These are phyloP conservation scores for Candida anutae DNA, from an alignment of 1,139 yeast genomes.

Conservation along the genomic window DNA sequence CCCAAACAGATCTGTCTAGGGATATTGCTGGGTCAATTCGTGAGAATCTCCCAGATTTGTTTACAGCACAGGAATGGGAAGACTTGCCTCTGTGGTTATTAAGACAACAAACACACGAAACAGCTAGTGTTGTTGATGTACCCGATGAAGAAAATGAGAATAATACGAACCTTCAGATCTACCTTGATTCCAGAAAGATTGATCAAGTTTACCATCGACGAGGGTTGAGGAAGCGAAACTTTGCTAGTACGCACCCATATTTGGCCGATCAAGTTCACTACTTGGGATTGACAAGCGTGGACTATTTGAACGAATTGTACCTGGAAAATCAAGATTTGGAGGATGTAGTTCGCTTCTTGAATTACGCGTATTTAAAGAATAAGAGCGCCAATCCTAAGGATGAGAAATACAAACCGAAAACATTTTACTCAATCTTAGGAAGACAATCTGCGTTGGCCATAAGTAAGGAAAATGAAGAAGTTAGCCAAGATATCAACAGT, in stretches of 20 bases:
- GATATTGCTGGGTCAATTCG: too few species aligned
- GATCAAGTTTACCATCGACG: constrained; percentile 14
- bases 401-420: constrained; percentile 31
- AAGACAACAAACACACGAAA: too few species aligned
- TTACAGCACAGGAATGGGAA: constrained; percentile 5
- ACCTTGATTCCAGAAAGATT: constrained; percentile 10
- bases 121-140: neutral
- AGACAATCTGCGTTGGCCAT: constrained; percentile 11
- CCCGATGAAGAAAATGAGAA: constrained; percentile 5
- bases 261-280: constrained; percentile 42
- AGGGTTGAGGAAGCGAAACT: constrained; percentile 36
- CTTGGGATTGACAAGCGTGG: constrained; percentile 30
- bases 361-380: constrained; percentile 25
- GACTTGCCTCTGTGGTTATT: too few species aligned
- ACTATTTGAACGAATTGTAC: constrained; percentile 32
- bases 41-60: constrained; percentile 2
- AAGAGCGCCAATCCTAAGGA: constrained; percentile 31
- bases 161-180: constrained; percentile 8
- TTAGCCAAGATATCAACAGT: constrained; percentile 2
- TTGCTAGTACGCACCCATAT: constrained; percentile 42
- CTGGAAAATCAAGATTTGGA: constrained; percentile 26
- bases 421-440: constrained; percentile 32
- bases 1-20: too few species aligned
- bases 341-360: constrained; percentile 26
- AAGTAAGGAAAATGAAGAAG: constrained; percentile 7